Evolutionary conservation across 2,329 filamentous ascomycete genomes (phyloP).

Genomic region (Cordyceps farinosa): DNA sequence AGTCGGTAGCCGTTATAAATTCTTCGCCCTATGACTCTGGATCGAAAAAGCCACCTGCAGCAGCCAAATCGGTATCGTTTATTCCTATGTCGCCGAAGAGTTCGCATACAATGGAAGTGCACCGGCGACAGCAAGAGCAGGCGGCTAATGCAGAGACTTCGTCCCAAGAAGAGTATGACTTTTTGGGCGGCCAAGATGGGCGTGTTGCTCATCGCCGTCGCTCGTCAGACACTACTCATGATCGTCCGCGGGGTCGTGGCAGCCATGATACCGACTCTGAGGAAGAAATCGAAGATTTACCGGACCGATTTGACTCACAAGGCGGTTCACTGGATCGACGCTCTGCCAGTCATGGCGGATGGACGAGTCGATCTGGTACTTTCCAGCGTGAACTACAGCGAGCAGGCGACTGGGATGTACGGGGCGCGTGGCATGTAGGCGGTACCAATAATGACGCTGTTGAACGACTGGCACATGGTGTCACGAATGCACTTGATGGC

Average conservation of each 20-base stretch:
- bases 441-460: slow-evolving; percentile 42
- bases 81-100: slow-evolving; percentile 49
- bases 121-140: slow-evolving; percentile 35
- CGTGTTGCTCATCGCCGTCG: slow-evolving; percentile 25
- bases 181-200: slow-evolving; percentile 22
- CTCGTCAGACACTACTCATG: slow-evolving; percentile 34
- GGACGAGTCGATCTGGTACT: slow-evolving; percentile 39
- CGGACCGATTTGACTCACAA: slow-evolving; percentile 45
- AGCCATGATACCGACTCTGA: slow-evolving; percentile 28
- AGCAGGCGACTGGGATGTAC: slow-evolving; percentile 35
- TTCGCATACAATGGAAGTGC: slow-evolving; percentile 42
- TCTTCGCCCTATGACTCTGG: neutral
- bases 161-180: slow-evolving; percentile 21
- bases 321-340: slow-evolving; percentile 38
- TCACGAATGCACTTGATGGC: slow-evolving; percentile 30
- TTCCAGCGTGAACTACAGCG: slow-evolving; percentile 38
- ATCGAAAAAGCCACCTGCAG: slow-evolving; percentile 5
- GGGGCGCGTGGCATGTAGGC: slow-evolving; percentile 43
- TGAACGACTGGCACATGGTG: slow-evolving; percentile 33
- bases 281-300: slow-evolving; percentile 42
- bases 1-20: slow-evolving; percentile 30
- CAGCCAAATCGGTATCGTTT: slow-evolving; percentile 43
- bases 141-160: slow-evolving; percentile 20
- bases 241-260: slow-evolving; percentile 26
- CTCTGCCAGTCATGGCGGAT: slow-evolving; percentile 21